Percentiles rank a stretch among this genome's conserved stretches.
phyloP scores from a whole-genome alignment of 2,329 filamentous ascomycete species.

The Ophiostoma tasmaniense region DNA sequence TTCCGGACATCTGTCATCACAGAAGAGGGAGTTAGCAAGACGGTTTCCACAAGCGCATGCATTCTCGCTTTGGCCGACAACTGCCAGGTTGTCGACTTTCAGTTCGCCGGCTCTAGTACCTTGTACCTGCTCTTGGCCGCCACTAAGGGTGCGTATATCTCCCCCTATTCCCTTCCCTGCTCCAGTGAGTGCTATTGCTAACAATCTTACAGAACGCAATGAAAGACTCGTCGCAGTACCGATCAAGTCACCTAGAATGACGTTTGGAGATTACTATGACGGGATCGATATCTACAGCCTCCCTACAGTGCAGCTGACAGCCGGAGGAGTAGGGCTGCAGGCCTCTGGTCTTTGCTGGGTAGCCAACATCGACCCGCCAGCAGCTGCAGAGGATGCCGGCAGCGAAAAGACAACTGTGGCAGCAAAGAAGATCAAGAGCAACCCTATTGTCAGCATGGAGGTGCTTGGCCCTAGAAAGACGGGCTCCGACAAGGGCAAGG shows the following conservation, averaged over 20 bases:
- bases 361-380: conserved; percentile 3
- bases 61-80: conserved; percentile 33
- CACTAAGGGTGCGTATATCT: conserved; percentile 13
- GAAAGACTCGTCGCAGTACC: conserved; percentile 17
- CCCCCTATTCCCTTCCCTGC: neutral
- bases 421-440: conserved; percentile 2
- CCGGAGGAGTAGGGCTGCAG: neutral
- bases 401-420: neutral
- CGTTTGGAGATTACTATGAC: conserved; percentile 8
- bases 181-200: neutral
- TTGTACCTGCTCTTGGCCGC: conserved; percentile 53
- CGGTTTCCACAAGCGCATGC: conserved; percentile 32
- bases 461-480: conserved; percentile 34
- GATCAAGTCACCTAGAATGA: conserved; percentile 10
- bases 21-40: conserved; percentile 50
- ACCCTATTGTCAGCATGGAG: conserved; percentile 38
- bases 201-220: conserved; percentile 10
- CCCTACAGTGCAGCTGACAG: neutral
- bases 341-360: conserved; percentile 17
- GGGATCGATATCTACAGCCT: neutral
- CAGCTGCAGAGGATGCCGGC: neutral
- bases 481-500: neutral
- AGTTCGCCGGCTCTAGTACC: conserved; percentile 56
- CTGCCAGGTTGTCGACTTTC: conserved; percentile 49
- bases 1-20: conserved; percentile 46